phyloP scores from a whole-genome alignment of 108 stramenopile species.

The Fragilaria crotonensis region DNA sequence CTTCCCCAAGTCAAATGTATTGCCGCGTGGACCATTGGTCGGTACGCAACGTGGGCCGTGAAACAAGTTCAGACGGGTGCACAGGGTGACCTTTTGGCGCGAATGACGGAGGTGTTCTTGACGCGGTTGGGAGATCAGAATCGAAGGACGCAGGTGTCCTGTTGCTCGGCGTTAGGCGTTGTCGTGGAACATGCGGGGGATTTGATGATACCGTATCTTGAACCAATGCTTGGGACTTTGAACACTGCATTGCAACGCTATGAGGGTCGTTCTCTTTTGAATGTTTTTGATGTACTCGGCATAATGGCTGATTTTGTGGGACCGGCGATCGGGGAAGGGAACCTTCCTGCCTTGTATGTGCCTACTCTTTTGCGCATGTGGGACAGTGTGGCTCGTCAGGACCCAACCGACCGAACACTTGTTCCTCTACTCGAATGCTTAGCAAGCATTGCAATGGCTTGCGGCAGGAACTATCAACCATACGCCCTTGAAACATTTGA shows the following conservation, averaged over 20 bases:
- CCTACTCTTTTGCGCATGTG: constrained; percentile 66
- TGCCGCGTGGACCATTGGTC: constrained; percentile 78
- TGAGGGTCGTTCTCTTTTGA: constrained; percentile 69
- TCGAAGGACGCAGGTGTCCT: constrained; percentile 81
- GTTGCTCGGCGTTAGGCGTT: constrained; percentile 75
- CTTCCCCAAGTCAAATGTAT: constrained; percentile 81
- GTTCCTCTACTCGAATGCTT: constrained; percentile 87
- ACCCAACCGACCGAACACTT: constrained; percentile 73
- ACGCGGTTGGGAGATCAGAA: constrained; percentile 57
- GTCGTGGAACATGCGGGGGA: constrained; percentile 77
- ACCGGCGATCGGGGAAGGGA: constrained; percentile 65
- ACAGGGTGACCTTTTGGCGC: constrained; percentile 53
- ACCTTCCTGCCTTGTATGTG: constrained; percentile 62
- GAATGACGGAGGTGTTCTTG: constrained; percentile 71
- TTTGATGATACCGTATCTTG: constrained; percentile 74
- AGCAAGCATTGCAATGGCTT: constrained; percentile 59
- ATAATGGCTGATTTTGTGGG: constrained; percentile 82
- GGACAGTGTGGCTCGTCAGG: constrained; percentile 39
- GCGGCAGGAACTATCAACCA: constrained; percentile 80
- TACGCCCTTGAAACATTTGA: constrained; percentile 79
- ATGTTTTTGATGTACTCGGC: constrained; percentile 80
- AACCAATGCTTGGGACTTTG: constrained; percentile 61
- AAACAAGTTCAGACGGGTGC: constrained; percentile 55
- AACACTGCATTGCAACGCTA: constrained; percentile 56
- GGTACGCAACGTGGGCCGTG: constrained; percentile 79